Base-by-base conservation (phyloP, 2,329 filamentous ascomycete species). In the Rhexocercosporidium sp. region DNA sequence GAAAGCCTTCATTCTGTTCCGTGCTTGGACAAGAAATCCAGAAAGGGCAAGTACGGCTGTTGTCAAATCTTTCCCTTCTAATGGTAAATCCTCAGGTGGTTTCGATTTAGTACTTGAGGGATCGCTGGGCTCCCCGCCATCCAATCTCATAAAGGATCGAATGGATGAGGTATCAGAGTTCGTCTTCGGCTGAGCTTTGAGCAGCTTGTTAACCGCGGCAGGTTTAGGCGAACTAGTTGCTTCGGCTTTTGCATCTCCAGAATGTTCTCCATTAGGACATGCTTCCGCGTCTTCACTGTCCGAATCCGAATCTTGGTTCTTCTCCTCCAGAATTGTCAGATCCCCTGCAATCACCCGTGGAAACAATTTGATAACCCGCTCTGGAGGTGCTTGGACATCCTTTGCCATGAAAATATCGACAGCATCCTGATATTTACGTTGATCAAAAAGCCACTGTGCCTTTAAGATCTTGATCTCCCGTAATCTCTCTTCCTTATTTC, bases 401-500 rank as follows among this genome's bases (percentile, higher is more conserved):
- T 71, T 69, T 8, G 67, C 75, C 92, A 88, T 89, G 80, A 98
- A 98, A 1, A 99, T 81, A 73, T 98, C 94, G 81, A 99, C 86
- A 1, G 95, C 91, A 59, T 94, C 90, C 46, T 90, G 87, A 76
- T 94, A 99, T 76, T 92, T 96, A 73, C 90, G 91, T 72, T 92
- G 84, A 66, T 89, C 88, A 75, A 99, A 99, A 4, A 98, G 82
- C 16, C 84, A 82, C 77, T 97, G 93, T 0, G 95, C 96, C 78
- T 99, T 99, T 72, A 92, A 86, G 82, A 97, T 96, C 81, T 95
- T 96, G 73, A 96, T 90, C 73, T 96, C 91, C 31, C 94, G 88
- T 67, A 97, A 84, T 11, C 92, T 90, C 59, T 91, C 90, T 9
- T 85, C 84, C 79, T 99, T 99, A 79, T 97, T 88, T 56, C 88